These are phyloP conservation scores for Pharus latifolius DNA, from an alignment of 176 grass and related monocot genomes.

Conservation along the genomic window DNA sequence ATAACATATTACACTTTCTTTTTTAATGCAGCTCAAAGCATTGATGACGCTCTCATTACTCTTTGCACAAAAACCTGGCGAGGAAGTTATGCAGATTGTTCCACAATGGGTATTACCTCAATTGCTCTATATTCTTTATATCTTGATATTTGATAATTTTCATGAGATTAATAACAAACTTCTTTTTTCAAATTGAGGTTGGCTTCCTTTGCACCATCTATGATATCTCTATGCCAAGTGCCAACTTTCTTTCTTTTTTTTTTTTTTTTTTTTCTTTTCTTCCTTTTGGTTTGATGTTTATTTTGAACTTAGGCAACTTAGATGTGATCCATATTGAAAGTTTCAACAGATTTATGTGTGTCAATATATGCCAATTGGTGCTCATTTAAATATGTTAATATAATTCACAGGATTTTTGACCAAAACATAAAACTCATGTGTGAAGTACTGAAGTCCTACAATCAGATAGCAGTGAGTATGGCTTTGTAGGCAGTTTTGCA, in stretches of 20 bases:
- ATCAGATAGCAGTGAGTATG: neutral
- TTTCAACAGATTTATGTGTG: neutral
- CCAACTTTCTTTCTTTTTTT: neutral
- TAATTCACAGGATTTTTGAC: neutral
- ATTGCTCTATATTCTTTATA: neutral
- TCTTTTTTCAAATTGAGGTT: neutral
- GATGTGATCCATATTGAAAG: neutral
- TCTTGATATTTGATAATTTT: neutral
- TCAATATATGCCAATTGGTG: neutral
- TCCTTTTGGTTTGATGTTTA: neutral
- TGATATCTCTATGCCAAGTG: constrained; percentile 3
- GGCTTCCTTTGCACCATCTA: neutral
- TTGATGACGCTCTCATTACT: constrained; percentile 44
- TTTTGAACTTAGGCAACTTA: neutral
- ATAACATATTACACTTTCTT: neutral
- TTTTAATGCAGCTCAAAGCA: constrained; percentile 72
- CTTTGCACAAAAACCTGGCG: constrained; percentile 57
- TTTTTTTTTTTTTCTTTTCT: neutral
- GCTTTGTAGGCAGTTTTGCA: neutral
- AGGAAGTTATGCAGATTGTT: constrained; percentile 67
- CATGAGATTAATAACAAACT: neutral
- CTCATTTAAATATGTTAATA: neutral
- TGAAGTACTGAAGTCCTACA: neutral
- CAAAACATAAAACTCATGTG: neutral
- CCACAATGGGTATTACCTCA: constrained; percentile 76